phyloP scores from a whole-genome alignment of 2,329 filamentous ascomycete species.

The Sporothrix pallida region DNA sequence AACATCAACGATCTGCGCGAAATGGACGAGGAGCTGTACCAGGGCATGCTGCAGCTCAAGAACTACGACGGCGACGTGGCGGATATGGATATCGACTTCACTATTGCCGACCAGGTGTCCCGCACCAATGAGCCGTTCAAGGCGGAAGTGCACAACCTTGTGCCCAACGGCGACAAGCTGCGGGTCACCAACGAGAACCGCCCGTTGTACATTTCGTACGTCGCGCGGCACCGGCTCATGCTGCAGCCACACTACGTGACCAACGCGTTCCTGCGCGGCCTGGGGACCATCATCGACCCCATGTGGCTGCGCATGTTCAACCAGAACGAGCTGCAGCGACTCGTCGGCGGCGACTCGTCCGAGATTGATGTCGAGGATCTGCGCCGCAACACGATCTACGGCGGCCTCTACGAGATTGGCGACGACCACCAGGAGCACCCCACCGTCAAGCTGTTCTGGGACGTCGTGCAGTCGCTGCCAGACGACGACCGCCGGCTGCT shows the following conservation, averaged over 20 bases:
- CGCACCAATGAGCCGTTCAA: conserved; percentile 55
- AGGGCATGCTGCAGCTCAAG: conserved; percentile 81
- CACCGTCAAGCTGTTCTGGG: conserved; percentile 87
- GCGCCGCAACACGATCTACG: conserved; percentile 81
- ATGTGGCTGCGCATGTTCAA: conserved; percentile 99
- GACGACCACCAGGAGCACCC: conserved; percentile 86
- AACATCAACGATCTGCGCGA: conserved; percentile 93
- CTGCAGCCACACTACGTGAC: conserved; percentile 82
- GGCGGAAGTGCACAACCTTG: conserved; percentile 75
- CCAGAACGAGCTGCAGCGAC: conserved; percentile 88
- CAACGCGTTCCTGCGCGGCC: conserved; percentile 82
- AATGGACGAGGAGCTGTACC: conserved; percentile 87
- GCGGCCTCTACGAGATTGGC: conserved; percentile 87
- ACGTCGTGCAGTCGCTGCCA: conserved; percentile 76
- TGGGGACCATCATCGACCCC: conserved; percentile 86
- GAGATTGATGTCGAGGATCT: conserved; percentile 89
- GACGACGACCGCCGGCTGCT: conserved; percentile 83
- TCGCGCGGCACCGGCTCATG: conserved; percentile 84
- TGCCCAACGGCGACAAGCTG: conserved; percentile 75
- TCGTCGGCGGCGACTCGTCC: conserved; percentile 85
- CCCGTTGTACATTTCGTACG: conserved; percentile 90
- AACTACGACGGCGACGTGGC: conserved; percentile 82
- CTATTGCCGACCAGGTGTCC: conserved; percentile 74
- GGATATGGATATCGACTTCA: conserved; percentile 85
- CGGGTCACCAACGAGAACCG: conserved; percentile 90